These are phyloP conservation scores for Cicer cuneatum DNA, from an alignment of 306 rosid species.

Conservation along the genomic window DNA sequence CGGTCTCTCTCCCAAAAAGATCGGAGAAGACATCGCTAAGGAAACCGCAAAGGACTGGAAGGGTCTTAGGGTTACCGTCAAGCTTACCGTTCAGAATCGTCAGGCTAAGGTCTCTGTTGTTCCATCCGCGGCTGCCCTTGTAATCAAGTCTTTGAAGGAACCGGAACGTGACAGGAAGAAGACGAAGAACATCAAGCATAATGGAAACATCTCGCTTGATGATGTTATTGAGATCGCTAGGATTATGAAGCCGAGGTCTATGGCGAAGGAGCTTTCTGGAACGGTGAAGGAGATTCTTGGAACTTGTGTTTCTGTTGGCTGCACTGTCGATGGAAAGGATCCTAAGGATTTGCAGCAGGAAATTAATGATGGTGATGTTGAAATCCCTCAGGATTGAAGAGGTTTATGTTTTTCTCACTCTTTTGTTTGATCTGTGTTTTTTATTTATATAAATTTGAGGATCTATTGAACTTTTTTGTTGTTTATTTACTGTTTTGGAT, in stretches of 20 bases:
- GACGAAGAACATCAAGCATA: conserved; percentile 80
- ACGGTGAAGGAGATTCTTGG: conserved; percentile 85
- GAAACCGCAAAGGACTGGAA: conserved; percentile 97
- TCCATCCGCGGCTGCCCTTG: conserved; percentile 92
- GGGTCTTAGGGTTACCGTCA: conserved; percentile 86
- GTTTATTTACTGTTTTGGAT: conserved; percentile 41
- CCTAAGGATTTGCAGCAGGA: conserved; percentile 94
- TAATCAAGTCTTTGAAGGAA: conserved; percentile 85
- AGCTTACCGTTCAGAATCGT: conserved; percentile 93
- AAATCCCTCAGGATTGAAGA: conserved; percentile 77
- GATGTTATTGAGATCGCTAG: conserved; percentile 93
- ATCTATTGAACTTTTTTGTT: conserved; percentile 39
- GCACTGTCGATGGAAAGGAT: conserved; percentile 84
- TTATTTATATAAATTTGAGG: conserved; percentile 45
- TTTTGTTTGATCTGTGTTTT: conserved; percentile 24
- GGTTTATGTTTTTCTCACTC: background rate
- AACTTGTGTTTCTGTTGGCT: conserved; percentile 89
- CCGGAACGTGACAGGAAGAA: conserved; percentile 93
- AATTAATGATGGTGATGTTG: conserved; percentile 76
- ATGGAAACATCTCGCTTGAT: conserved; percentile 77
- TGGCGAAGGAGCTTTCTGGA: conserved; percentile 84
- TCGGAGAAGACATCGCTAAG: conserved; percentile 94
- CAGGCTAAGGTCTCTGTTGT: conserved; percentile 91
- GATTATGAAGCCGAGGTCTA: conserved; percentile 75
- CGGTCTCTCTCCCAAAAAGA: conserved; percentile 91